Base-by-base conservation (phyloP, 805 yeast genomes). In the Candida schatavii region DNA sequence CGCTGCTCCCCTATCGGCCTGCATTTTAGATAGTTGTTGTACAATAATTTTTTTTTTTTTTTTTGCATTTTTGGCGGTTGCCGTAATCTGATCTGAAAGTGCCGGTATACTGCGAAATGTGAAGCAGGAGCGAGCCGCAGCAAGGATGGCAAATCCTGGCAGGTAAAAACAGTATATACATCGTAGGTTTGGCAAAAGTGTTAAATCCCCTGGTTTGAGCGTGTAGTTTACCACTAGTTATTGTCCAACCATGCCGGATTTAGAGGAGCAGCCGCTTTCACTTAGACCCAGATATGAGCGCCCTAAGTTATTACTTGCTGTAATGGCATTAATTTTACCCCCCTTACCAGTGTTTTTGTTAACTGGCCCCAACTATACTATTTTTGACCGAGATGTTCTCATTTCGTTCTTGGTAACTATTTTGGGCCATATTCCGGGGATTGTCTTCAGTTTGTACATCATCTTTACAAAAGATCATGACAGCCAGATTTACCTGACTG, bases 261-360 rank as follows among this genome's bases (percentile, higher is more conserved):
- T 36, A 22, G 39, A 36, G 15, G 7, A 21, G 7, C 32, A 27
- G 17, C 10, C n/a, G 17, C n/a, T n/a, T n/a, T 17, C 17, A 14
- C 20, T 11, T 5, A 18, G 6, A 15, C 5, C 20, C 15, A 25
- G 7, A 4, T 7, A 20, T 22, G 37, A 35, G 26, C 27, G 37
- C 14, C 37, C 37, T 41, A 55, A 44, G 40, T 34, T 55, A 22
- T 44, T 66, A 33, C 49, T 68, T 42, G 58, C 55, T n/a, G 33
- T 65, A 13, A 46, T 65, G 46, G 68, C 62, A 18, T 35, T 66
- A 17, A 46, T 67, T 7, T 41, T 68, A 25, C 74, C 75, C 13
- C 74, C 74, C 2, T 55, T 65, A 40, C 70, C 74, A 1, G 51
- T 69, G 21, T 61, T 59, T 37, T 47, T 68, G 11, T 44, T 64